Conservation (phyloP, 129 eudicot genomes). For the Ambrosia artemisiifolia region DNA sequence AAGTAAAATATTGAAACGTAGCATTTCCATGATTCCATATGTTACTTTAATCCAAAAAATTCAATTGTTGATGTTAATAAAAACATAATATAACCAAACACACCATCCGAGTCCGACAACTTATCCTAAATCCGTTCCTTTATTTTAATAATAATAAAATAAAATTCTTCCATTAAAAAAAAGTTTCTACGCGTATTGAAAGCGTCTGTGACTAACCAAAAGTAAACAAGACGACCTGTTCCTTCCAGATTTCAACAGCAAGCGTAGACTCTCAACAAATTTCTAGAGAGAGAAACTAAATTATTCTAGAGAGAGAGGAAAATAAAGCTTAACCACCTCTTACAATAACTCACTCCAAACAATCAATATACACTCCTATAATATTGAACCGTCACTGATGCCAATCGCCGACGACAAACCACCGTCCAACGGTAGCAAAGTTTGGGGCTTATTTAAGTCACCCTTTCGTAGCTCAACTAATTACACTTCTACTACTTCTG, state of each 20-base stretch:
- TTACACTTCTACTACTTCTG: conserved; percentile 30
- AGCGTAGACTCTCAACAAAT: not conserved
- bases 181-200: not conserved
- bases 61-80: no score
- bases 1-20: no score
- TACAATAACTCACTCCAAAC: not conserved
- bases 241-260: not conserved
- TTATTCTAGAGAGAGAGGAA: no score
- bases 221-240: not conserved
- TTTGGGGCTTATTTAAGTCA: not conserved
- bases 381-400: no score
- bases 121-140: no score
- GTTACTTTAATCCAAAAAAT: no score
- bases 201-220: not conserved
- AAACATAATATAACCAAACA: no score
- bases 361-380: not conserved
- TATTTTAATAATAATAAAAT: not conserved
- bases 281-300: not conserved
- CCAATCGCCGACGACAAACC: not conserved
- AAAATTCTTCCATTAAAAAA: not conserved
- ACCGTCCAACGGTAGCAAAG: not conserved
- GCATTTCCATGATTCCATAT: no score
- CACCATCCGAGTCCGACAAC: no score
- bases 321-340: not conserved
- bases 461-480: conserved; percentile 14